Conservation (phyloP, 345 rosid genomes). For the Mercurialis annua region DNA sequence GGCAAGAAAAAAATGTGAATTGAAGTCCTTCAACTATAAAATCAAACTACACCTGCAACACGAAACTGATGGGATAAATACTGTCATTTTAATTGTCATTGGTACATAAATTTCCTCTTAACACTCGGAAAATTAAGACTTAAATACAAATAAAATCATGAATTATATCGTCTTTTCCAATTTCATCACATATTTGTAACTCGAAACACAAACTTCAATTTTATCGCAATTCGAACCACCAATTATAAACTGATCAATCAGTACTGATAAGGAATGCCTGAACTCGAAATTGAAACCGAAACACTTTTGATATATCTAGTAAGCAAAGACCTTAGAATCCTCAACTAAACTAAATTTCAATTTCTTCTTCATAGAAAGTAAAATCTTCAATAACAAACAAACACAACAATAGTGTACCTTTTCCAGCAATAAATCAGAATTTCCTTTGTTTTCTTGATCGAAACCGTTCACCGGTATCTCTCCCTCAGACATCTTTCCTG, state of each 20-base stretch:
- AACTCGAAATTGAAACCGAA: too few species aligned
- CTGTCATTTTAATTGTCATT: background rate
- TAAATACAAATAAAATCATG: too few species aligned
- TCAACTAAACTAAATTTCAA: background rate
- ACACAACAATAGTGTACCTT: conserved; percentile 28
- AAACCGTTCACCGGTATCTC: conserved; percentile 30
- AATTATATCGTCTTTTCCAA: too few species aligned
- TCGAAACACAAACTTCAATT: too few species aligned
- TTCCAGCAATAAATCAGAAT: conserved; percentile 21
- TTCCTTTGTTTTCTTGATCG: conserved; percentile 27
- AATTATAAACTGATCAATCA: too few species aligned
- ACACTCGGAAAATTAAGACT: too few species aligned
- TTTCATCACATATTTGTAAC: too few species aligned
- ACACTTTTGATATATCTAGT: too few species aligned
- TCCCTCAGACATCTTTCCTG: conserved; percentile 40
- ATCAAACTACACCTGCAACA: background rate
- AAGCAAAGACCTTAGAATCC: background rate
- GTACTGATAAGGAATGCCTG: too few species aligned
- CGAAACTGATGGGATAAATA: background rate
- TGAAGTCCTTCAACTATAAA: background rate
- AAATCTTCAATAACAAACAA: background rate
- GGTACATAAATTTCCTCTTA: background rate
- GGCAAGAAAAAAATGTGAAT: background rate
- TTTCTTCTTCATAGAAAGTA: background rate
- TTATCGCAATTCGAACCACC: too few species aligned